These are phyloP conservation scores for Phytophthora europaea DNA, from an alignment of 352 stramenopile genomes.

Conservation along the genomic window DNA sequence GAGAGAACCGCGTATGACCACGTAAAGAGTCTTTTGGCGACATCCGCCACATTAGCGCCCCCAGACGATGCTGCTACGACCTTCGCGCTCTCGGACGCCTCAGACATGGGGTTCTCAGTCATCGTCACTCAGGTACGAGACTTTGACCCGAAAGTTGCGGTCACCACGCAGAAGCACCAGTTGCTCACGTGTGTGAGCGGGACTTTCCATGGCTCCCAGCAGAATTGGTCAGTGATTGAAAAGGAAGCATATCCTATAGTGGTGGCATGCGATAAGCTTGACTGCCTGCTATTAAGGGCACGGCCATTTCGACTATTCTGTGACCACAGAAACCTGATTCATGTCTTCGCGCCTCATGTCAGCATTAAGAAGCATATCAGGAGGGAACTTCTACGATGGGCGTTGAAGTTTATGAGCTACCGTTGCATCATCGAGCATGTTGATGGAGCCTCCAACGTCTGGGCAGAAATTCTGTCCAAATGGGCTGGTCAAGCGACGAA, in stretches of 20 bases:
- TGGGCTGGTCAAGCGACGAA: constrained; percentile 8
- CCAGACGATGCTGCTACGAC: too few relatives aligned
- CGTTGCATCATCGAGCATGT: constrained; percentile 18
- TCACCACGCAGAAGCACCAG: background rate
- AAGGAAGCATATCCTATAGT: constrained; percentile 14
- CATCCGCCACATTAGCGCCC: too few relatives aligned
- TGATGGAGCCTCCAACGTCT: constrained; percentile 12
- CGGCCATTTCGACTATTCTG: constrained; percentile 8
- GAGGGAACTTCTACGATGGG: constrained; percentile 16
- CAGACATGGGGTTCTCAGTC: background rate
- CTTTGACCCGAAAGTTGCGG: background rate
- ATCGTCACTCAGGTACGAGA: background rate
- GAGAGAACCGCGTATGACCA: too few relatives aligned
- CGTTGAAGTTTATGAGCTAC: constrained; percentile 23
- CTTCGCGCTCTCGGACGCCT: background rate
- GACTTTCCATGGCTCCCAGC: background rate
- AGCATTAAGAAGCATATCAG: constrained; percentile 4
- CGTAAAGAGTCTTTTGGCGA: too few relatives aligned
- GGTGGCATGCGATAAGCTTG: constrained; percentile 8
- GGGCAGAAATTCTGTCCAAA: constrained; percentile 20
- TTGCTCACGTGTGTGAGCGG: background rate
- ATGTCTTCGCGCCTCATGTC: constrained; percentile 9
- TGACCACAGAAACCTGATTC: constrained; percentile 12
- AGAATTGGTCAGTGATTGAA: background rate
- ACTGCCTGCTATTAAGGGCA: constrained; percentile 7